phyloP scores from a whole-genome alignment of 2,329 filamentous ascomycete genomes.

The Cordyceps cicadae region DNA sequence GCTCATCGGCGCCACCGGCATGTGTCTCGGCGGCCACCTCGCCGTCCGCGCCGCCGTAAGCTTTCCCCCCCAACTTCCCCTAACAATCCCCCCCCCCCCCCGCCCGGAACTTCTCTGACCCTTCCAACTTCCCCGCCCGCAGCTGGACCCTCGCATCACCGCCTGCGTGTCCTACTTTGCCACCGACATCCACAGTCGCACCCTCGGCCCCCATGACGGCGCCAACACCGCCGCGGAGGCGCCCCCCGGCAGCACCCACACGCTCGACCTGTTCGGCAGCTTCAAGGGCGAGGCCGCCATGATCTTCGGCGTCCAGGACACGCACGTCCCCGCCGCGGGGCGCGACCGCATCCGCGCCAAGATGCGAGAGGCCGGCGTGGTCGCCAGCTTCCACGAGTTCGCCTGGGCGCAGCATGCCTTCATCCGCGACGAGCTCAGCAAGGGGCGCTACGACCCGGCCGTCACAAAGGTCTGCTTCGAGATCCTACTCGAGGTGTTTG shows the following conservation, averaged over 20 bases:
- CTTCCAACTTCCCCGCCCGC: neutral
- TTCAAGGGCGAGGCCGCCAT: conserved; percentile 79
- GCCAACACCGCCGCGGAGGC: conserved; percentile 37
- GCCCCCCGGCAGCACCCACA: conserved; percentile 36
- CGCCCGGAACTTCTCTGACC: neutral
- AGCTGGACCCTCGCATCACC: conserved; percentile 66
- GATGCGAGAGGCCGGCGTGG: conserved; percentile 64
- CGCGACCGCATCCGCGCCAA: conserved; percentile 77
- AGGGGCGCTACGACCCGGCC: conserved; percentile 87
- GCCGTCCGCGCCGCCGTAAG: conserved; percentile 51
- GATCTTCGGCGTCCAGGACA: conserved; percentile 90
- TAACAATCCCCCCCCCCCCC: no score
- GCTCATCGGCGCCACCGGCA: conserved; percentile 69
- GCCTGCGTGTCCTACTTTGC: conserved; percentile 85
- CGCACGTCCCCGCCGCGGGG: conserved; percentile 75
- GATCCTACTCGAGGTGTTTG: conserved; percentile 80
- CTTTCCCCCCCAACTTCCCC: conserved; percentile 1
- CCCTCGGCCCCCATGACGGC: conserved; percentile 54
- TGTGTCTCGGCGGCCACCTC: conserved; percentile 90
- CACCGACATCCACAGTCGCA: conserved; percentile 77
- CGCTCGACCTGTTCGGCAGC: conserved; percentile 47
- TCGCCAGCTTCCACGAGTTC: conserved; percentile 78
- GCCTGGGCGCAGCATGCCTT: conserved; percentile 95
- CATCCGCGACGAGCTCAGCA: conserved; percentile 84
- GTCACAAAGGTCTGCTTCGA: conserved; percentile 84